Conservation (phyloP, 371 early-diverging fungal genomes). For the Mortierella sp. region DNA sequence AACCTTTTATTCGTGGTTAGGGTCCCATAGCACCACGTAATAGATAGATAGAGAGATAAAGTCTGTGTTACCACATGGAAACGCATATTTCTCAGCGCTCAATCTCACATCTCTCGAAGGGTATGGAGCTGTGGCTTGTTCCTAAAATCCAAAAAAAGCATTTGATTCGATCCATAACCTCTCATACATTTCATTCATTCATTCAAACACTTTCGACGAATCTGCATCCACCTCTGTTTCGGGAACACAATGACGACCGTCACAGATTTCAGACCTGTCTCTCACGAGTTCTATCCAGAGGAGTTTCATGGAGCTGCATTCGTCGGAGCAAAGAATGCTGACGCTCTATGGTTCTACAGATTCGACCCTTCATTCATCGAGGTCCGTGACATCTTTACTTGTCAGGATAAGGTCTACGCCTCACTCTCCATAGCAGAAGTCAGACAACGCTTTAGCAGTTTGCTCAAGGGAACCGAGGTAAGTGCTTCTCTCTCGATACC, state of each 20-base stretch:
- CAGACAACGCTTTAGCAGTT: slow-evolving; percentile 32
- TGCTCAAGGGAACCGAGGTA: slow-evolving; percentile 37
- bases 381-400: slow-evolving; percentile 50
- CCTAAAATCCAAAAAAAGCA: too few species aligned
- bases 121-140: too few species aligned
- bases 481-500: neutral
- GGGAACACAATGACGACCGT: slow-evolving; percentile 30
- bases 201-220: neutral
- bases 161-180: too few species aligned
- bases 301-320: slow-evolving; percentile 49
- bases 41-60: too few species aligned
- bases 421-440: slow-evolving; percentile 44
- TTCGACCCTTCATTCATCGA: slow-evolving; percentile 51
- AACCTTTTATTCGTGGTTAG: too few species aligned
- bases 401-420: slow-evolving; percentile 52
- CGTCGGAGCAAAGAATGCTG: slow-evolving; percentile 41
- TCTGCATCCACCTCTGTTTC: slow-evolving; percentile 1
- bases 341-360: slow-evolving; percentile 55
- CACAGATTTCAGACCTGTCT: slow-evolving; percentile 52
- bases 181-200: too few species aligned
- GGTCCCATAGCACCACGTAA: too few species aligned
- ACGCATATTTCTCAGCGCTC: too few species aligned
- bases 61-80: too few species aligned
- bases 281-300: slow-evolving; percentile 49
- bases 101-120: too few species aligned